Base-by-base conservation (phyloP, 2,329 filamentous ascomycete genomes). In the Colletotrichum nymphaeae region DNA sequence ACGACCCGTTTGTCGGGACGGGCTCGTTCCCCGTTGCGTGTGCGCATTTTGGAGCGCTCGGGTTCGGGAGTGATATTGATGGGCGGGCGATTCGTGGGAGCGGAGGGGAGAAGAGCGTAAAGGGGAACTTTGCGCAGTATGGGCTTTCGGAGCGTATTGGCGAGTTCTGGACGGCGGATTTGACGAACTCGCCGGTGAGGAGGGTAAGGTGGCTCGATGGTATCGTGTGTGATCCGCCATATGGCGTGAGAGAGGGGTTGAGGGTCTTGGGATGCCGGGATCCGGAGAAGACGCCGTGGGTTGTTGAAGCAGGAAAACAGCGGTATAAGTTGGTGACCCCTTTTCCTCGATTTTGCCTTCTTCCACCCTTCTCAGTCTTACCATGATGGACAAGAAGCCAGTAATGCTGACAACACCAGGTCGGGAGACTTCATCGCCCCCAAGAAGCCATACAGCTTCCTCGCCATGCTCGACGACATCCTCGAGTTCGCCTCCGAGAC, bases 1-100 rank as follows among this genome's bases (percentile, higher is more conserved):
- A 96, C 79, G 97, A 99, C 78, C 97, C 97, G 0, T 99, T 99
- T 80, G 95, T 97, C 72, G 97, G 97, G 5, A 98, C 97, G 0
- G 97, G 96, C 5, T 96, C 95, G 67, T 98, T 99, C 79, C 93
- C 95, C 1, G 86, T 99, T 28, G 95, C 97, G 0, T 96, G 94
- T 77, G 93, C 95, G 1, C 93, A 98, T 82, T 98, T 97, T 78
- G 97, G 97, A 1, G 95, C 95, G 1, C 81, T 93, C 16, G 91
- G 92, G 0, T 93, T 94, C 80, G 97, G 97, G 5, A 96, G 94
- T 77, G 97, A 99, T 82, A 98, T 99, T 72, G 97, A 99, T 81
- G 95, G 95, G 1, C 90, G 97, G 19, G 95, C 93, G 77, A 94
- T 98, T 65, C 89, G 95, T 56, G 96, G 96, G 1, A 89, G 91